phyloP scores from a whole-genome alignment of 208 protist species.

The Crithidia brevicula region DNA sequence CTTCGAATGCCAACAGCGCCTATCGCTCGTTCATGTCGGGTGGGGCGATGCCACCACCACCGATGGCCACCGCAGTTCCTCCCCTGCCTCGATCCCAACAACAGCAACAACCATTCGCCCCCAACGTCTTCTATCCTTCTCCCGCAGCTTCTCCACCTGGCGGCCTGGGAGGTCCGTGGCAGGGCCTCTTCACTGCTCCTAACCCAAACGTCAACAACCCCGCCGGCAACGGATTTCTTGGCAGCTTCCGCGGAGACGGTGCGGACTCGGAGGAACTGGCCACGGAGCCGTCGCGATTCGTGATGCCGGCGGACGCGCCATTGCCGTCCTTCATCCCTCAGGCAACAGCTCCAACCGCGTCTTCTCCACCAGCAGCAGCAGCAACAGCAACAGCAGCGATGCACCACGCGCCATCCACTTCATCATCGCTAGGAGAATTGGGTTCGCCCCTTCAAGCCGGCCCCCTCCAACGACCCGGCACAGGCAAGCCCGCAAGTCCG shows the following conservation, averaged over 20 bases:
- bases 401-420: neutral
- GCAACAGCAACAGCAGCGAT: neutral
- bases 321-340: neutral
- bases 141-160: no score
- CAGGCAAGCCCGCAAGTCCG: neutral
- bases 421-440: neutral
- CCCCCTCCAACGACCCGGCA: slow-evolving; percentile 7
- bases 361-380: neutral
- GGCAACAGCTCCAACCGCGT: neutral
- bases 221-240: neutral
- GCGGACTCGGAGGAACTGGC: slow-evolving; percentile 21
- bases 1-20: neutral
- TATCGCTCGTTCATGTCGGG: slow-evolving; percentile 17
- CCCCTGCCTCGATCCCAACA: neutral
- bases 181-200: neutral
- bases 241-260: slow-evolving; percentile 14
- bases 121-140: no score
- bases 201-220: neutral
- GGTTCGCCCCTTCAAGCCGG: neutral
- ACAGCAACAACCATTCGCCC: slow-evolving; percentile 2
- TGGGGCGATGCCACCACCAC: slow-evolving; percentile 22
- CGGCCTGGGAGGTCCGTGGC: neutral
- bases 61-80: slow-evolving; percentile 15
- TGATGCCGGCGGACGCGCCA: slow-evolving; percentile 10
- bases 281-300: slow-evolving; percentile 15